Evolutionary conservation across 2,329 filamentous ascomycete species (phyloP).

Genomic region (Trichoderma aggressivum): DNA sequence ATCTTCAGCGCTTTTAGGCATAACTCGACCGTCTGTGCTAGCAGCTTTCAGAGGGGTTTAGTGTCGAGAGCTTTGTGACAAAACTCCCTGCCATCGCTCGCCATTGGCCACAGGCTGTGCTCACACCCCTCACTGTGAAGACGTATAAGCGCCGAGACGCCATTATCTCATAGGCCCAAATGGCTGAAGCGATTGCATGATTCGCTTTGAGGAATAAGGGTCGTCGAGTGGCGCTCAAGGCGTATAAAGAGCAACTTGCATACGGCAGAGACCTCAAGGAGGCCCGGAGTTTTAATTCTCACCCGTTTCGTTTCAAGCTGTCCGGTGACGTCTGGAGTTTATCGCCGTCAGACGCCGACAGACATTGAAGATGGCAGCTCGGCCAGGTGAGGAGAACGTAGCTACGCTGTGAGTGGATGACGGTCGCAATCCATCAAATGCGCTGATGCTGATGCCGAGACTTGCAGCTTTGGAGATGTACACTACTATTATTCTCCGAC

Average conservation of each 20-base stretch:
- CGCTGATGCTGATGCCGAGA: not conserved
- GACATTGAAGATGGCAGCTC: conserved; percentile 43
- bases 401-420: conserved; percentile 46
- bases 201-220: not conserved
- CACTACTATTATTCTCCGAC: conserved; percentile 77
- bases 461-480: conserved; percentile 66
- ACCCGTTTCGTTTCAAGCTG: not conserved
- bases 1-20: not conserved
- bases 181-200: conserved; percentile 3
- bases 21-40: not conserved
- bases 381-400: conserved; percentile 49
- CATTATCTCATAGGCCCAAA: not conserved
- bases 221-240: not conserved
- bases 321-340: not conserved
- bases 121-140: conserved; percentile 16
- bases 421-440: not conserved
- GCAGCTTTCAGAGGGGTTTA: not conserved
- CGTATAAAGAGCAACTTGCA: conserved; percentile 6
- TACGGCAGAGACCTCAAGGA: not conserved
- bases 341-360: not conserved
- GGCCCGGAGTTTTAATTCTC: conserved; percentile 3
- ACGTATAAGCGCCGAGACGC: conserved; percentile 19
- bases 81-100: not conserved
- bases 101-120: conserved; percentile 16
- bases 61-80: not conserved